Evolutionary conservation across 345 rosid species (phyloP).

Genomic region (Physaria fendleri): DNA sequence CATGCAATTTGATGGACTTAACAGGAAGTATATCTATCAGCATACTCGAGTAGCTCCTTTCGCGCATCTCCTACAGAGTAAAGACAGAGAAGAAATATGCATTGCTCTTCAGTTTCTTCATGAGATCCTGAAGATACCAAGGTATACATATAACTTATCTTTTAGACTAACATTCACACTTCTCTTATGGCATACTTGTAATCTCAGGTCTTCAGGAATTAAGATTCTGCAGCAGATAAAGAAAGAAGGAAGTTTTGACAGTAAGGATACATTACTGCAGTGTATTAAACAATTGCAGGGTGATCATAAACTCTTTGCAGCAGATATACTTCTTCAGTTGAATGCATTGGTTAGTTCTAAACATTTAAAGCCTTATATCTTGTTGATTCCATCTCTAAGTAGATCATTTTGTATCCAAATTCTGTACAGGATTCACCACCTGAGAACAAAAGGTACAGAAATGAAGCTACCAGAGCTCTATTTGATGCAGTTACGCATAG

Average conservation of each 20-base stretch:
- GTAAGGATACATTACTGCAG: slow-evolving; percentile 39
- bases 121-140: slow-evolving; percentile 65
- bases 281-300: slow-evolving; percentile 45
- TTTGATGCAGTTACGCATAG: slow-evolving; percentile 42
- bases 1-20: slow-evolving; percentile 78
- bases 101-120: slow-evolving; percentile 69
- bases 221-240: slow-evolving; percentile 52
- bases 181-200: slow-evolving; percentile 1
- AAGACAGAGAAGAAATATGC: slow-evolving; percentile 41
- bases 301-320: slow-evolving; percentile 57
- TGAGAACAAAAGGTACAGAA: slow-evolving; percentile 38
- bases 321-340: slow-evolving; percentile 67
- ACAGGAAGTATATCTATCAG: slow-evolving; percentile 55
- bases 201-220: slow-evolving; percentile 60
- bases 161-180: neutral
- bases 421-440: slow-evolving; percentile 52
- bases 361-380: neutral
- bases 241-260: slow-evolving; percentile 47
- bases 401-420: neutral
- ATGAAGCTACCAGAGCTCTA: slow-evolving; percentile 52
- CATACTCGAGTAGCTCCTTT: slow-evolving; percentile 57
- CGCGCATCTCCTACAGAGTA: slow-evolving; percentile 46
- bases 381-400: neutral
- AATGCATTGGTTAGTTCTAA: slow-evolving; percentile 46
- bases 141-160: slow-evolving; percentile 36